Conservation (phyloP, 75 land plant species). For the Ceratopteris richardii region DNA sequence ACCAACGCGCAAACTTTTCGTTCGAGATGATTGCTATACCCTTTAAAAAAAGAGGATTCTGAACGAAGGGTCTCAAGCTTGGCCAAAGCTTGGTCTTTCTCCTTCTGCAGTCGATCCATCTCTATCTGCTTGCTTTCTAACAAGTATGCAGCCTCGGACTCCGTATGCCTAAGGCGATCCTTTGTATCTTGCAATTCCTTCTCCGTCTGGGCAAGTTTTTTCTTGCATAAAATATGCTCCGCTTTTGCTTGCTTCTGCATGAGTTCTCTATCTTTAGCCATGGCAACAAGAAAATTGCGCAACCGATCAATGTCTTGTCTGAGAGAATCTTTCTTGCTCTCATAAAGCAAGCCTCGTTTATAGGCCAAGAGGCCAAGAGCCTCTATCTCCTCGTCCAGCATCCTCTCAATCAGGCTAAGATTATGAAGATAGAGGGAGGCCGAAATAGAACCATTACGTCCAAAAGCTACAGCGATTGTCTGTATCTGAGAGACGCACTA, state of each 20-base stretch:
- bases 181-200: not conserved
- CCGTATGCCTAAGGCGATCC: not conserved
- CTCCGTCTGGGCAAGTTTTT: not conserved
- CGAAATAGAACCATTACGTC: no score
- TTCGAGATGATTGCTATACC: not conserved
- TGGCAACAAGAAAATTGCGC: not conserved
- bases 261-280: not conserved
- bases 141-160: not conserved
- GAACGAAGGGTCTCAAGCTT: not conserved
- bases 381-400: not conserved
- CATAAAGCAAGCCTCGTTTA: not conserved
- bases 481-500: no score
- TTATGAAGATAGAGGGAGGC: no score
- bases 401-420: no score
- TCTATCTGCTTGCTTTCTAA: not conserved
- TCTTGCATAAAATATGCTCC: not conserved
- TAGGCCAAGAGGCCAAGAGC: slow-evolving; percentile 2
- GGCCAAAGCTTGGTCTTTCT: not conserved
- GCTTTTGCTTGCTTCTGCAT: not conserved
- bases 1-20: not conserved
- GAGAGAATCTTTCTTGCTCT: slow-evolving; percentile 1
- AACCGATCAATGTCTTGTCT: not conserved
- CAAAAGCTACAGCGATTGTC: no score
- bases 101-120: slow-evolving; percentile 1
- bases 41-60: not conserved